Conservation (phyloP, 208 protist species). For the Acanthamoeba royreba region DNA sequence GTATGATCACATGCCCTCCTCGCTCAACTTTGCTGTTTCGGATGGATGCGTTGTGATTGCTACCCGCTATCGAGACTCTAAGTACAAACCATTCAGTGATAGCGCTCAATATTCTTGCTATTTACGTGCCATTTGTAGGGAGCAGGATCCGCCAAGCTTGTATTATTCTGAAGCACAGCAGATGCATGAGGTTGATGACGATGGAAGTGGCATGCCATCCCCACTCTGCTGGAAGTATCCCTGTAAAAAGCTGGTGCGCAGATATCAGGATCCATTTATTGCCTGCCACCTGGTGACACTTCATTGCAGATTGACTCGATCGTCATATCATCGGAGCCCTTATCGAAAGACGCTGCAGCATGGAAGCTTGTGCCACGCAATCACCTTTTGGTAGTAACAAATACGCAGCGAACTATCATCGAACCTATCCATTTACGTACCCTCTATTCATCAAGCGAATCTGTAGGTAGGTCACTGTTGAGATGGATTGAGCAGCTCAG, state of each 20-base stretch:
- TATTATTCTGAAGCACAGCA: conserved; percentile 6
- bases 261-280: not conserved
- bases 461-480: not conserved
- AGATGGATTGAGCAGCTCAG: not conserved
- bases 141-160: not conserved
- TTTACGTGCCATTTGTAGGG: too few relatives aligned
- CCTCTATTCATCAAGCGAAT: not conserved
- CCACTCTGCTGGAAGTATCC: not conserved
- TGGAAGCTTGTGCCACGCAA: conserved; percentile 30
- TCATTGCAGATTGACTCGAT: not conserved
- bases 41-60: not conserved
- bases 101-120: too few relatives aligned
- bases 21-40: not conserved
- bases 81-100: too few relatives aligned
- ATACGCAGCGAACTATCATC: not conserved
- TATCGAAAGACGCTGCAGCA: not conserved
- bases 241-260: not conserved
- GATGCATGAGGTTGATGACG: not conserved
- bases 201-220: not conserved
- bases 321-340: conserved; percentile 4
- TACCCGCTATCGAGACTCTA: not conserved
- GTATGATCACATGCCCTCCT: not conserved
- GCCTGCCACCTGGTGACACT: not conserved
- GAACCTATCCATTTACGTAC: not conserved
- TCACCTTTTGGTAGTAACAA: not conserved